phyloP scores from a whole-genome alignment of 2,329 filamentous ascomycete genomes.

The Beauveria australis region DNA sequence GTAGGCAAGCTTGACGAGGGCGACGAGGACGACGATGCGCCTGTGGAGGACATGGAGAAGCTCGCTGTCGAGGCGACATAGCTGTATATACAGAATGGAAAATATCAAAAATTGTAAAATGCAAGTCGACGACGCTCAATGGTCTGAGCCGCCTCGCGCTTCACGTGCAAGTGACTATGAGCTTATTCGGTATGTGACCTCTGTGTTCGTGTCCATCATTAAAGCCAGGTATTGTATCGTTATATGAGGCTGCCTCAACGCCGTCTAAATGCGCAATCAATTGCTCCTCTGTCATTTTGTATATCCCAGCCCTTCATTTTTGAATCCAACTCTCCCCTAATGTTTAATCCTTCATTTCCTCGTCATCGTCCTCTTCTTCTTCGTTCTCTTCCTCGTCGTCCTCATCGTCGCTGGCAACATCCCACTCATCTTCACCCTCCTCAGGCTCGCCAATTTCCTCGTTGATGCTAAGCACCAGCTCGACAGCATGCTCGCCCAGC shows the following conservation, averaged over 20 bases:
- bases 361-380: conserved; percentile 38
- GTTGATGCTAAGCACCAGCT: conserved; percentile 58
- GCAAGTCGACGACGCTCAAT: background rate
- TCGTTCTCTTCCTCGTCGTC: conserved; percentile 41
- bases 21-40: conserved; percentile 55
- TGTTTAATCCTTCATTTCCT: conserved; percentile 49
- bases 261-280: conserved; percentile 17
- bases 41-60: conserved; percentile 57
- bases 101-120: conserved; percentile 5
- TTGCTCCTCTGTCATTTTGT: background rate
- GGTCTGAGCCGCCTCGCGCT: background rate
- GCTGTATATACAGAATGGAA: background rate
- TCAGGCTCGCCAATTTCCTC: conserved; percentile 54
- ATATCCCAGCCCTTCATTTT: conserved; percentile 18
- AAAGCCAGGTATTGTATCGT: conserved; percentile 6
- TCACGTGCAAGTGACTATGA: background rate
- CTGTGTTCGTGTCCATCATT: conserved; percentile 3
- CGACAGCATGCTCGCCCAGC: conserved; percentile 64
- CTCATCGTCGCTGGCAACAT: conserved; percentile 40
- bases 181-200: background rate
- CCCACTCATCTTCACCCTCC: conserved; percentile 47
- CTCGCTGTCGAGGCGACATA: conserved; percentile 56
- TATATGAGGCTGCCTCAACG: conserved; percentile 13
- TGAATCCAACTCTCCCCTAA: conserved; percentile 28
- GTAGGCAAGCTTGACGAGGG: conserved; percentile 59